phyloP scores from a whole-genome alignment of 768 basidiomycete genomes.

The Tulasnella sp. region DNA sequence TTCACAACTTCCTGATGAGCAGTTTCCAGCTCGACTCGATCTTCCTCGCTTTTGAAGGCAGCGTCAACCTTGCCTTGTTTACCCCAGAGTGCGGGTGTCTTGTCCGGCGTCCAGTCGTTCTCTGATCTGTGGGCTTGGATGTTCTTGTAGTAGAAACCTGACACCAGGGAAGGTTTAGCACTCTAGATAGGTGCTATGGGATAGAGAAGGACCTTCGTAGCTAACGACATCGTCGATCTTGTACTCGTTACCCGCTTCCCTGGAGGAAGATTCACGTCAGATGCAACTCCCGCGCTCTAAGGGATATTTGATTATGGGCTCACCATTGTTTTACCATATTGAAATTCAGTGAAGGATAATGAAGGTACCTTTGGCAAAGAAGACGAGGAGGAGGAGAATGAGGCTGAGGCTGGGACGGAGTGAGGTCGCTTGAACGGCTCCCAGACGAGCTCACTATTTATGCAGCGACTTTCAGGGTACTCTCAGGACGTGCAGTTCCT shows the following conservation, averaged over 20 bases:
- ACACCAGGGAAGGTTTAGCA: background rate
- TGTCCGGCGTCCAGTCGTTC: conserved; percentile 22
- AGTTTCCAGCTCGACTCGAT: background rate
- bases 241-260: conserved; percentile 17
- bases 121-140: conserved; percentile 19
- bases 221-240: conserved; percentile 20
- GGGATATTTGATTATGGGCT: background rate
- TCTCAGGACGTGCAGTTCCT: background rate
- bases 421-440: no score
- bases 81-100: conserved; percentile 5
- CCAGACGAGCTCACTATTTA: background rate
- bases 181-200: background rate
- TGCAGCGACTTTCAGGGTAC: background rate
- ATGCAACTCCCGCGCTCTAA: background rate
- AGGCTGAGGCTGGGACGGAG: background rate
- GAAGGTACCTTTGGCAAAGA: background rate
- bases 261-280: background rate
- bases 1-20: conserved; percentile 23
- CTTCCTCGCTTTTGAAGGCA: background rate
- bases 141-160: conserved; percentile 27
- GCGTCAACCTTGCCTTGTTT: conserved; percentile 12
- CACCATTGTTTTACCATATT: background rate
- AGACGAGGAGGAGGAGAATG: background rate
- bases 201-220: conserved; percentile 12
- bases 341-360: background rate